Evolutionary conservation across 441 rosid genomes (phyloP), one percentile per base, ranked within the genome.

Genomic region (Brassica balearica): DNA sequence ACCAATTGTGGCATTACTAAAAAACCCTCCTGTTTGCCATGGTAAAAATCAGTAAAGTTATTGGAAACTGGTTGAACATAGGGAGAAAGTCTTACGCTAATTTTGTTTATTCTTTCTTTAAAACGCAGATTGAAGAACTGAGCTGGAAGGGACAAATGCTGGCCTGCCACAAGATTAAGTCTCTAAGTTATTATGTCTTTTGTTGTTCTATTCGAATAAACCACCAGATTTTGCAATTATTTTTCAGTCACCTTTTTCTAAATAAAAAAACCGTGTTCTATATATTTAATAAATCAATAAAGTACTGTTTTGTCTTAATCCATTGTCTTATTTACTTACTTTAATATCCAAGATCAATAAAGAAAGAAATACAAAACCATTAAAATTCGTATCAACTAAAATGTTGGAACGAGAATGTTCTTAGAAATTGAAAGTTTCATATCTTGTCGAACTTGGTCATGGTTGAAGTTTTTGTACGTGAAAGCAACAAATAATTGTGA

Each of bases 11-110:
- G 86, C 71, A 46, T 82, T 15, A 48, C 55, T 48, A 63, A 5
- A 69, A n/a, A 1, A 8, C 68, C 86, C 77, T 68, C 85, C 76
- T 43, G 72, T 73, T 69, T 86, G 84, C 78, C 7, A 9, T 41
- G 75, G 85, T 81, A 75, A 69, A 65, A 58, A 5, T 14, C 10
- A 4, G 19, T 17, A 25, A 9, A 5, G 5, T 5, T 14, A 64
- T 64, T 64, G 7, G 6, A 63, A 63, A 15, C 46, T 64, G n/a
- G n/a, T 51, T 15, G 22, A 64, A 41, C 6, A 12, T 9, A 29
- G 29, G 20, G 74, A 36, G n/a, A 25, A 29, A 29, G 9, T 27
- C 53, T 66, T 43, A 43, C 43, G n/a, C n/a, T n/a, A n/a, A n/a
- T n/a, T 72, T 60, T 43, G 27, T 29, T 76, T 25, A 12, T 76